Base-by-base conservation (phyloP, 208 protist species). In the Leishmania arabica region DNA sequence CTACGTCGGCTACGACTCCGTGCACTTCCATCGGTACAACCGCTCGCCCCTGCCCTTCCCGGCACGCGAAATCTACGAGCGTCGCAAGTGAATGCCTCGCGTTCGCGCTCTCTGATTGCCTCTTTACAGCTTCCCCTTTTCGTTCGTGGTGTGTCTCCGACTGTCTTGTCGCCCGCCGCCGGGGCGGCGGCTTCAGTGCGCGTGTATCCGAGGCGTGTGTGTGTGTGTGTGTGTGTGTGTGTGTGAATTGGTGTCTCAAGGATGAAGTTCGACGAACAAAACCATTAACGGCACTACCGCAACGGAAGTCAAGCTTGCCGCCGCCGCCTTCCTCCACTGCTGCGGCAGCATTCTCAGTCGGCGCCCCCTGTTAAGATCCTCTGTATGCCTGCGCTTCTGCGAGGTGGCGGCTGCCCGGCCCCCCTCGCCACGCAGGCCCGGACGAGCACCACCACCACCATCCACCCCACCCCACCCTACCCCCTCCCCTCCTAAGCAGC, bases 21-120 rank as follows among this genome's bases (percentile, higher is more conserved):
- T 96, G 13, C 88, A 89, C 27, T 94, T 92, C 77, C 93, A 97
- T 80, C 92, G 95, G 27, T 97, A 97, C 90, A 97, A 95, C 84
- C 90, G 95, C 68, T 86, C 88, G 0, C 91, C 93, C 47, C 84
- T 96, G 56, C 90, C 93, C 17, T 96, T 95, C 83, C 92, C 92
- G 0, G 95, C 95, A 31, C 87, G 91, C 24, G 95, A 96, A 77
- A 90, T 97, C n/a, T 97, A 97, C 85, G 95, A 95, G 81, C 87
- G 95, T 45, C 86, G 95, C 51, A 96, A 96, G 84, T 96, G 83
- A 62, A 76, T 37, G 53, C 56, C 54, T 19, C 51, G 51, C 47
- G 17, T 11, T 40, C 34, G 27, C 47, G 72, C 37, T 64, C 21
- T 40, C 72, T 27, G 72, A 56, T 76, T 76, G 19, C 69, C 69